Conservation (phyloP, 2,329 filamentous ascomycete genomes). For the Talaromyces islandicus region DNA sequence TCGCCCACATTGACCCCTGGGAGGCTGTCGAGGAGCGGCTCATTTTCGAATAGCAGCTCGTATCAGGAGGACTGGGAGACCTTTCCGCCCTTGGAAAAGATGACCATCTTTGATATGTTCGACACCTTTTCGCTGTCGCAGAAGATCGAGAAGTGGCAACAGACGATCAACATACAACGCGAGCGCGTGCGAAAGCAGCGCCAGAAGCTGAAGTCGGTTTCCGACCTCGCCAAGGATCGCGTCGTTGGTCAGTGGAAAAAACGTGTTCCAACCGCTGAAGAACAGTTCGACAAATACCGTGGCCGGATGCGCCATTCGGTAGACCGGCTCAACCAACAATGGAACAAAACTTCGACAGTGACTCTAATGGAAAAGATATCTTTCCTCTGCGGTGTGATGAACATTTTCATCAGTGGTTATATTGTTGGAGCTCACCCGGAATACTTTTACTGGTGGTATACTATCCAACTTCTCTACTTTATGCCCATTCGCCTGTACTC, state of each 20-base stretch:
- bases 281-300: constrained; percentile 86
- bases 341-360: constrained; percentile 85
- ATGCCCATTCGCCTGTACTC: constrained; percentile 94
- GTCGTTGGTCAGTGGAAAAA: constrained; percentile 92
- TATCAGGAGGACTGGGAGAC: constrained; percentile 84
- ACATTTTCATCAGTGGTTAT: constrained; percentile 95
- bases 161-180: constrained; percentile 72
- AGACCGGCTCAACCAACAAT: constrained; percentile 76
- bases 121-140: constrained; percentile 88
- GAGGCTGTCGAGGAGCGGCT: constrained; percentile 65
- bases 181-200: constrained; percentile 79
- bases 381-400: constrained; percentile 93
- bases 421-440: constrained; percentile 80
- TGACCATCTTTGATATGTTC: constrained; percentile 87
- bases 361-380: constrained; percentile 89
- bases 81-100: constrained; percentile 79
- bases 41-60: constrained; percentile 77
- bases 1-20: constrained; percentile 25
- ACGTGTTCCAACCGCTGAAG: constrained; percentile 77
- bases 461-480: constrained; percentile 79
- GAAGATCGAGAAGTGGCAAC: constrained; percentile 85
- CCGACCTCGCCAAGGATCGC: constrained; percentile 73
- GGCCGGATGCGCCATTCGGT: constrained; percentile 81
- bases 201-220: constrained; percentile 69
- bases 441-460: constrained; percentile 91